Evolutionary conservation across 2,329 filamentous ascomycete species (phyloP), one percentile per base, ranked within the genome.

Genomic region (Nectriaceae sp.): DNA sequence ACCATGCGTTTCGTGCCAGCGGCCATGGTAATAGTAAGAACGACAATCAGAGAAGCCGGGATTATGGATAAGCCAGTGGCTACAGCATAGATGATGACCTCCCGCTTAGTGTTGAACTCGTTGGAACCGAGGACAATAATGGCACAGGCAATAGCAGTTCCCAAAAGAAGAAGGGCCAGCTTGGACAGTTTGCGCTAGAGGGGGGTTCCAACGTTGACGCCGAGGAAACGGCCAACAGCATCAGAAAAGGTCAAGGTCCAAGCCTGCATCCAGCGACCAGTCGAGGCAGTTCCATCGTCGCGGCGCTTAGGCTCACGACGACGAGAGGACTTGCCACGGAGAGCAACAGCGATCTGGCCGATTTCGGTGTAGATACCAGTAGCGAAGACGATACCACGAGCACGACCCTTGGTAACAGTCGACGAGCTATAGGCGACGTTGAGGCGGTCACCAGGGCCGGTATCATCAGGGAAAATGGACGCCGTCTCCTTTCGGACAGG

Each of bases 131-230:
- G 64, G 8, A 74, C 70, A 24, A 73, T 68, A 29, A 72, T 65
- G 11, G 68, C 68, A 18, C 70, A 67, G 11, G 74, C 45, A 35
- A 72, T 57, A 20, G 69, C 84, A 47, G 85, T 76, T 35, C 73
- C 77, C 29, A 57, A 55, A 3, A 89, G 77, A 3, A 81, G 68
- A 19, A 87, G 76, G 33, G 85, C 85, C 42, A 89, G 78, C 61
- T 85, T 83, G 56, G 80, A 83, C 42, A 89, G 71, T 61, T 85
- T 87, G 50, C 81, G 79, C 63, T 88, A 84, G 29, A 89, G 71
- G 1, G 86, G 86, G 3, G 86, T 89, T 20, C 85, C 85, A n/a
- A 82, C 64, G 2, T 57, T 65, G 16, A 74, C 56, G 6, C 70
- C 77, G 22, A 80, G 74, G 52, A 79, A 76, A 52, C 74, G 68